These are phyloP conservation scores for Ophiostoma novo-ulmi DNA, from an alignment of 2,329 filamentous ascomycete species.

Conservation along the genomic window DNA sequence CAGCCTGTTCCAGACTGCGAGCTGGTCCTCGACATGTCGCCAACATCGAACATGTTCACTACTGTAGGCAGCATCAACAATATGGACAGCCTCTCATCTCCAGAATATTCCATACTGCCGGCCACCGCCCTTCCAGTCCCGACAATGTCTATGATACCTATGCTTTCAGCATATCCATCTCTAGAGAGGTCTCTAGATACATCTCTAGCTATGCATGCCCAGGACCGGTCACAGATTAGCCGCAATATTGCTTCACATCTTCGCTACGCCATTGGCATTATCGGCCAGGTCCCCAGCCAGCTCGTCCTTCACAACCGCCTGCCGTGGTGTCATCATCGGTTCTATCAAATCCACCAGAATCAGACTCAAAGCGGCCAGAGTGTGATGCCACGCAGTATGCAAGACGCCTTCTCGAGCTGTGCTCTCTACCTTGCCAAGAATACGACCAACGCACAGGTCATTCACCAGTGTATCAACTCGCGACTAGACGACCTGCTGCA, in stretches of 20 bases:
- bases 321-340: constrained; percentile 49
- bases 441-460: constrained; percentile 42
- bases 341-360: constrained; percentile 29
- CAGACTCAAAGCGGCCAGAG: constrained; percentile 37
- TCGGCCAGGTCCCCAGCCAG: constrained; percentile 44
- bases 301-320: constrained; percentile 48
- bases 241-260: constrained; percentile 33
- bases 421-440: constrained; percentile 50
- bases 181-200: too few relatives aligned
- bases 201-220: too few relatives aligned
- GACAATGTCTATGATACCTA: background rate
- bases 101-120: background rate
- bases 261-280: constrained; percentile 45
- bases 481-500: background rate
- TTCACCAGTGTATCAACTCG: constrained; percentile 37
- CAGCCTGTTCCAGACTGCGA: background rate
- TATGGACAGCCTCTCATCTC: background rate
- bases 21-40: background rate
- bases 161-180: background rate
- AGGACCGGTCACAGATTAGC: background rate
- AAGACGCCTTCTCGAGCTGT: constrained; percentile 51
- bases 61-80: too few relatives aligned
- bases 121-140: too few relatives aligned
- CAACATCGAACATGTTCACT: too few relatives aligned
- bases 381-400: constrained; percentile 47